Evolutionary conservation across 2,329 filamentous ascomycete species (phyloP).

Genomic region (Aureobasidium namibiae): DNA sequence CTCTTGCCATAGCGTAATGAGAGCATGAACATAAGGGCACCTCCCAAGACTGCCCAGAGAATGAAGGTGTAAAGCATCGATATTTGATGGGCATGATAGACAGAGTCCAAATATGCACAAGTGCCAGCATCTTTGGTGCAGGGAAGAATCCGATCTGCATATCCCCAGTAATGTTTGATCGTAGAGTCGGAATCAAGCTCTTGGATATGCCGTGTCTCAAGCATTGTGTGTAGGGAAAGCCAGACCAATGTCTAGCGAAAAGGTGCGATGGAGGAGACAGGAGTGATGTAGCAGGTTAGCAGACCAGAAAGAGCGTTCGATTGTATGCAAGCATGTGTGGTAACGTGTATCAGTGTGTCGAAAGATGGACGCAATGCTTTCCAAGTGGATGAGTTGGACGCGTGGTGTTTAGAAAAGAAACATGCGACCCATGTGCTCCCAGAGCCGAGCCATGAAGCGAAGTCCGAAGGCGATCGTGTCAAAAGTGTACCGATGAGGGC

Average conservation of each 20-base stretch:
- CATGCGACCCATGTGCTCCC: constrained; percentile 5
- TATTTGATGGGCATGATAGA: constrained; percentile 47
- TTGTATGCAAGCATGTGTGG: not conserved
- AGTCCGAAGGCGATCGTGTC: not conserved
- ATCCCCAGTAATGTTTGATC: constrained; percentile 45
- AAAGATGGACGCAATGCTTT: not conserved
- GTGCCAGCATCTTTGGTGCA: constrained; percentile 51
- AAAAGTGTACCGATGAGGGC: not conserved
- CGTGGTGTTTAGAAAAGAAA: not conserved
- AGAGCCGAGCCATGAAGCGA: not conserved
- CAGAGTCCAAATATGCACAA: constrained; percentile 50
- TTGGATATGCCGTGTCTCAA: constrained; percentile 22
- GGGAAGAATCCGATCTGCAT: constrained; percentile 44
- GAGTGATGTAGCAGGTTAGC: not conserved
- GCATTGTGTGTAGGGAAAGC: not conserved
- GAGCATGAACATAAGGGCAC: constrained; percentile 38
- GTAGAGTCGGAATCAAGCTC: constrained; percentile 23
- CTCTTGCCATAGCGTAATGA: constrained; percentile 22
- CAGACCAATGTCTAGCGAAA: not conserved
- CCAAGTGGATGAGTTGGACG: not conserved
- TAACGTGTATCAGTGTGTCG: not conserved
- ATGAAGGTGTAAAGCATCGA: constrained; percentile 51
- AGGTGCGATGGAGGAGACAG: not conserved
- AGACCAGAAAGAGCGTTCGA: not conserved
- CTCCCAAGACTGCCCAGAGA: constrained; percentile 47